phyloP scores from a whole-genome alignment of 345 rosid genomes.

The Toxicodendron radicans region DNA sequence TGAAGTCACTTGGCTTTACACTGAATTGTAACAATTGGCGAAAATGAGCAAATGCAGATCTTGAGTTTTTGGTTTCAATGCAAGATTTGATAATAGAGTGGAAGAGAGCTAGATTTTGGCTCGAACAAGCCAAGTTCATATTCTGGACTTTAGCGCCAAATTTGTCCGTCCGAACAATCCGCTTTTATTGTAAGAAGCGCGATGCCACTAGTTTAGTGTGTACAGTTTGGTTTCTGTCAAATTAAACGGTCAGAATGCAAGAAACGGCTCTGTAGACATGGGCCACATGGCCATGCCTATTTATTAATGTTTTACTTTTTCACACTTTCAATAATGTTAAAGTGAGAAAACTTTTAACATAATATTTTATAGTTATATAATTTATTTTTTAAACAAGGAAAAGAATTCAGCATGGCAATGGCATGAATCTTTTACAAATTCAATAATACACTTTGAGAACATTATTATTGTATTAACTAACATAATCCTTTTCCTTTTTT shows the following conservation, averaged over 20 bases:
- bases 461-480: not conserved
- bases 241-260: no score
- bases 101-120: slow-evolving; percentile 39
- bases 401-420: no score
- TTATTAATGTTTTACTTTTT: no score
- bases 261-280: no score
- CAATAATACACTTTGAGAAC: not conserved
- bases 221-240: no score
- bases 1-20: slow-evolving; percentile 50
- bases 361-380: no score
- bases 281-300: no score
- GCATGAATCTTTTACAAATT: not conserved
- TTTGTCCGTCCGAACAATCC: no score
- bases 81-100: slow-evolving; percentile 50
- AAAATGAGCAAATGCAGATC: slow-evolving; percentile 43
- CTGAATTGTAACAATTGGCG: slow-evolving; percentile 50
- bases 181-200: not conserved
- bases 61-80: slow-evolving; percentile 32
- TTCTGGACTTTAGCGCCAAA: not conserved
- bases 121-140: slow-evolving; percentile 33
- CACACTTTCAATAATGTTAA: no score
- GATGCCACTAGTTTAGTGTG: no score
- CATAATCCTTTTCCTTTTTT: not conserved
- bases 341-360: no score
- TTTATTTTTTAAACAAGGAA: no score